These are phyloP conservation scores for Xylariaceae sp. DNA, from an alignment of 2,329 filamentous ascomycete species.

Conservation along the genomic window DNA sequence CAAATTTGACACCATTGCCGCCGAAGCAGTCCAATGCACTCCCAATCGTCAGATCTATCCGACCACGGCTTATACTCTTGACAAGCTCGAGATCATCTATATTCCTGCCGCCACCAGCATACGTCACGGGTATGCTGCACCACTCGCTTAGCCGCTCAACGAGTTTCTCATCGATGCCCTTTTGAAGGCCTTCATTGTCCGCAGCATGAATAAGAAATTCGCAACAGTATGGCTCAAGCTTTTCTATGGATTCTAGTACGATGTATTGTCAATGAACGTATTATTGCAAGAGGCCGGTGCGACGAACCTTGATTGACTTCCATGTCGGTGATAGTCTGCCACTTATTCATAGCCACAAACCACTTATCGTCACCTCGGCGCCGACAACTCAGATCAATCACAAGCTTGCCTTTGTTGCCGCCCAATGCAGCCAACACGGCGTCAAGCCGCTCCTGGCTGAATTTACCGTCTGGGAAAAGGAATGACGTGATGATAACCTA, in stretches of 20 bases:
- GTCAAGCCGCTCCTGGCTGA: constrained; percentile 74
- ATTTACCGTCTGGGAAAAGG: constrained; percentile 81
- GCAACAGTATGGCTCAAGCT: constrained; percentile 86
- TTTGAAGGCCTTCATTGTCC: constrained; percentile 91
- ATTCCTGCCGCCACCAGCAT: constrained; percentile 87
- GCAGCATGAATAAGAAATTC: constrained; percentile 97
- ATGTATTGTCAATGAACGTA: neutral
- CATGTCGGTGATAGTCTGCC: constrained; percentile 97
- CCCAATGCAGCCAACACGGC: constrained; percentile 70
- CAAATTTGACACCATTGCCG: constrained; percentile 79
- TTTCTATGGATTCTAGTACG: constrained; percentile 67
- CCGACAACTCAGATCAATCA: constrained; percentile 93
- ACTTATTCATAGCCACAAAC: constrained; percentile 99
- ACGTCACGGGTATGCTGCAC: constrained; percentile 91
- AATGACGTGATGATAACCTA: constrained; percentile 97
- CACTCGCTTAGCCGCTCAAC: constrained; percentile 75
- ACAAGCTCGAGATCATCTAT: constrained; percentile 82
- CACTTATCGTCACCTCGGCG: constrained; percentile 68
- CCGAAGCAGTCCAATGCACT: constrained; percentile 97
- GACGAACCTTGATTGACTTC: constrained; percentile 77
- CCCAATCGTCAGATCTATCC: constrained; percentile 90
- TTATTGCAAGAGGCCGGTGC: neutral
- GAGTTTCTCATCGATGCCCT: constrained; percentile 83
- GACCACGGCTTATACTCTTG: constrained; percentile 72
- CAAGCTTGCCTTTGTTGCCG: constrained; percentile 74